Evolutionary conservation across 805 yeast species (phyloP), one percentile per base, ranked within the genome.

Genomic region (Hanseniaspora vineae): DNA sequence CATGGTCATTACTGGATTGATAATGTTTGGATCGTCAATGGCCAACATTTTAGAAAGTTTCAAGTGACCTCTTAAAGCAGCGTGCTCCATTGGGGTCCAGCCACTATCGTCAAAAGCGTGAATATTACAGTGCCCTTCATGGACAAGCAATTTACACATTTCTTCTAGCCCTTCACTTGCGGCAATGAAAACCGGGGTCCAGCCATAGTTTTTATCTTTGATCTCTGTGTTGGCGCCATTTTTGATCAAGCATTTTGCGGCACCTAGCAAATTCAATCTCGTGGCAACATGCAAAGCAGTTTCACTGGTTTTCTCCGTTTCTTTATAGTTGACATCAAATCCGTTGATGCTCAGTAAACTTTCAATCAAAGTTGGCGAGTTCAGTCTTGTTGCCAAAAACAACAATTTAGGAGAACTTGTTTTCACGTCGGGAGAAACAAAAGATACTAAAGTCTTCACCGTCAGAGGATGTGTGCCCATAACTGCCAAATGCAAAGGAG

Each of bases 1-100:
- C 14, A 13, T 32, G 9, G 55, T 39, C 17, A 56, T 44, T 14
- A 53, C 50, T 10, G 64, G 64, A 42, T 53, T 49, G 14, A 53
- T 55, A 4, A 60, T 54, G 4, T 48, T 50, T 23, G 55, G 56
- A 32, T 50, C 52, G 3, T 54, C 50, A 17, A 59, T 50, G 31
- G 71, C 71, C 48, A 90, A 66, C 57, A 77, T 55, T 46, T 77
- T 77, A 1, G 92, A 81, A 35, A 86, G 75, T 2, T 68, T 72
- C 49, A 89, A 66, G 61, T 88, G 95, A 5, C 97, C 97, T 55
- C 97, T 73, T 43, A 90, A 68, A 44, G 86, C 81, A 0, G 97
- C 96, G 63, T 90, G 97, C 58, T 90, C 97, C 80, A 87, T 80
- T n/a, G 97, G 96, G 17, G 87, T 78, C 97, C 97, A 90, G 0